A percentile compares a stretch with the other conserved stretches of the same genome.
Conservation (phyloP, 2,329 filamentous ascomycete genomes). For the Trichoderma cornu-damae region DNA sequence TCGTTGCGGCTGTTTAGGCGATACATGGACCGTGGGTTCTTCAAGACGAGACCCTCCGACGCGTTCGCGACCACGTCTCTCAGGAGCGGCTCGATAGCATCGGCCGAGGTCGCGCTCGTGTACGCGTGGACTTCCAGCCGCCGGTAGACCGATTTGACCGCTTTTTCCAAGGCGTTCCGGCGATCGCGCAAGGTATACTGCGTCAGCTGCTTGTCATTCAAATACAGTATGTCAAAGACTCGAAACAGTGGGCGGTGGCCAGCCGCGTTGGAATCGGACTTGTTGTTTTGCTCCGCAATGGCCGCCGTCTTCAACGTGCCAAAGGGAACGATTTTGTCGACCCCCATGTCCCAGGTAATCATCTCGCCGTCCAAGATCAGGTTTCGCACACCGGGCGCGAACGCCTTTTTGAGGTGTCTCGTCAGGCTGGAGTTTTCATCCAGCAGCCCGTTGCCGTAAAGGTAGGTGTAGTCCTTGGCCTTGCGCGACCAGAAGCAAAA, state of each 20-base stretch:
- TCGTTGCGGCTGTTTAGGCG: constrained; percentile 84
- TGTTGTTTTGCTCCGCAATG: constrained; percentile 64
- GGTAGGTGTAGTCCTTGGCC: constrained; percentile 91
- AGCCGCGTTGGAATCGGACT: constrained; percentile 48
- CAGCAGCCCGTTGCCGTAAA: constrained; percentile 74
- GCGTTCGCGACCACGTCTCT: constrained; percentile 79
- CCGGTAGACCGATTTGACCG: constrained; percentile 64
- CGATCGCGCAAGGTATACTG: constrained; percentile 79
- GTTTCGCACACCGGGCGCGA: constrained; percentile 71
- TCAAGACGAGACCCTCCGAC: constrained; percentile 86
- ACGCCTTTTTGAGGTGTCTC: constrained; percentile 70
- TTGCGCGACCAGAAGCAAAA: constrained; percentile 95
- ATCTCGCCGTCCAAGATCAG: constrained; percentile 96
- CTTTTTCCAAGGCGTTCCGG: constrained; percentile 64
- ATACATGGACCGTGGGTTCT: constrained; percentile 86
- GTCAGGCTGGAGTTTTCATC: constrained; percentile 76
- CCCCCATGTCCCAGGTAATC: constrained; percentile 92
- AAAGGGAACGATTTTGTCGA: constrained; percentile 81
- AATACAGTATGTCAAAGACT: constrained; percentile 84
- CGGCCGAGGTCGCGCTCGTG: constrained; percentile 57
- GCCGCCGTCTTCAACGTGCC: constrained; percentile 92
- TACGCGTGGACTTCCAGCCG: constrained; percentile 80
- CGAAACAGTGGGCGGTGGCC: constrained; percentile 66
- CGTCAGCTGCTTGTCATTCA: constrained; percentile 77
- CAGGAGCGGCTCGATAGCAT: constrained; percentile 72